These are phyloP conservation scores for Truncatella angustata DNA, from an alignment of 2,329 filamentous ascomycete genomes.

Conservation along the genomic window DNA sequence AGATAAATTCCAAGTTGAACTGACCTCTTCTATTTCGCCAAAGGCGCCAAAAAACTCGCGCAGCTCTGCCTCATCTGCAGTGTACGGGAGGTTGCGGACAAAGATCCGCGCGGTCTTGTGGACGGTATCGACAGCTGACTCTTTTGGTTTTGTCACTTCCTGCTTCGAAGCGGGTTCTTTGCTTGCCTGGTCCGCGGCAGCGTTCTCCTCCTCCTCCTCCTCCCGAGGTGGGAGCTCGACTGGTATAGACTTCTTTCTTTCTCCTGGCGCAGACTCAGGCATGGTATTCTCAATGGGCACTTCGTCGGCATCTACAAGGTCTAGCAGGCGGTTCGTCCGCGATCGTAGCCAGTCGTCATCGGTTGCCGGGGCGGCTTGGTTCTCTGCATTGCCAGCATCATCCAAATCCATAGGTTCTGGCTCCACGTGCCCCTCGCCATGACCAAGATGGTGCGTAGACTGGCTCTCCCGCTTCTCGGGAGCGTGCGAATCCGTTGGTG, in stretches of 20 bases:
- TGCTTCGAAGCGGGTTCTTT: neutral
- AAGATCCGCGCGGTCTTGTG: conserved; percentile 77
- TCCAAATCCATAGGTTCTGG: neutral
- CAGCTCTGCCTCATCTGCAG: conserved; percentile 74
- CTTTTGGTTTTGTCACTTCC: conserved; percentile 33
- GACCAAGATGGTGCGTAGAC: neutral
- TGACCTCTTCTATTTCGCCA: conserved; percentile 84
- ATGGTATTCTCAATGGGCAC: conserved; percentile 49
- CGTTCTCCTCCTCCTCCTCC: no score
- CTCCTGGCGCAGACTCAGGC: neutral
- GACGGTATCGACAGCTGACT: conserved; percentile 57
- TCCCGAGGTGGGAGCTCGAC: neutral
- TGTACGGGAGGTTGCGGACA: conserved; percentile 84
- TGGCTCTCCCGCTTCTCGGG: no score
- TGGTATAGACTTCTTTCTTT: neutral
- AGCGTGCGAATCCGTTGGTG: neutral
- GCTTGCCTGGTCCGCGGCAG: no score
- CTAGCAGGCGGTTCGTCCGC: conserved; percentile 81
- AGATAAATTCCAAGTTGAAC: conserved; percentile 42
- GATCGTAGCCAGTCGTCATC: conserved; percentile 92
- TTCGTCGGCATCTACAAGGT: conserved; percentile 82
- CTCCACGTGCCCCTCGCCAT: neutral
- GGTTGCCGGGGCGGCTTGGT: conserved; percentile 42
- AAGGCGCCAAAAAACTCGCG: conserved; percentile 68
- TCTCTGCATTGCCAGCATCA: neutral